These are phyloP conservation scores for Beauveria scarabaeidicola DNA, from an alignment of 2,329 filamentous ascomycete species.

Conservation along the genomic window DNA sequence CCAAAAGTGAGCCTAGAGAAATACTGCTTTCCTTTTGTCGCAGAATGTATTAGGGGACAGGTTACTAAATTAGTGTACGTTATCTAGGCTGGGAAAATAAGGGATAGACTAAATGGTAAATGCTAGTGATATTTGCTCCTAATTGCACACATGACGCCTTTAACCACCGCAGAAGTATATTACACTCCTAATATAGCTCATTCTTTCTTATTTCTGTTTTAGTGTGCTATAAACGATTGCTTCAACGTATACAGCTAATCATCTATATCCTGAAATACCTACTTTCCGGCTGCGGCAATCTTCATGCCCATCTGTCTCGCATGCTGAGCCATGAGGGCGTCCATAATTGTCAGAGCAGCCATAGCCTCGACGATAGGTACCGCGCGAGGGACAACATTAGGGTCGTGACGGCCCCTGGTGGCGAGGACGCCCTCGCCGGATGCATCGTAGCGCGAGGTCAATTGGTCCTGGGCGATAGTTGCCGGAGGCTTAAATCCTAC, in stretches of 20 bases:
- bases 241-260: background rate
- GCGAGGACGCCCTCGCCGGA: constrained; percentile 64
- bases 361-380: constrained; percentile 79
- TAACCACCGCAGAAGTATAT: background rate
- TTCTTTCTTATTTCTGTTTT: background rate
- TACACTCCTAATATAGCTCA: background rate
- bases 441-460: constrained; percentile 71
- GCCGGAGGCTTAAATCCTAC: constrained; percentile 95
- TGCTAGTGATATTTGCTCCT: background rate
- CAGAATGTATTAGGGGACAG: background rate
- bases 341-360: constrained; percentile 80
- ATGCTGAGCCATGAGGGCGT: constrained; percentile 78
- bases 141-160: background rate
- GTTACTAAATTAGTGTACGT: background rate
- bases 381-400: constrained; percentile 73
- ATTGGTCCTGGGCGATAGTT: constrained; percentile 84
- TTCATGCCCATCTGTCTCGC: constrained; percentile 38
- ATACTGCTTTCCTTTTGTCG: background rate
- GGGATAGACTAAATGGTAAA: background rate
- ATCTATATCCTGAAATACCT: background rate
- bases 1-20: background rate
- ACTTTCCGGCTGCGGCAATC: constrained; percentile 11
- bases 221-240: background rate
- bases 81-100: background rate
- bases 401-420: constrained; percentile 90